Evolutionary conservation across 1,284 basidiomycete species (phyloP), one percentile per base, ranked within the genome.

Genomic region (Crucibulum cyathiforme): DNA sequence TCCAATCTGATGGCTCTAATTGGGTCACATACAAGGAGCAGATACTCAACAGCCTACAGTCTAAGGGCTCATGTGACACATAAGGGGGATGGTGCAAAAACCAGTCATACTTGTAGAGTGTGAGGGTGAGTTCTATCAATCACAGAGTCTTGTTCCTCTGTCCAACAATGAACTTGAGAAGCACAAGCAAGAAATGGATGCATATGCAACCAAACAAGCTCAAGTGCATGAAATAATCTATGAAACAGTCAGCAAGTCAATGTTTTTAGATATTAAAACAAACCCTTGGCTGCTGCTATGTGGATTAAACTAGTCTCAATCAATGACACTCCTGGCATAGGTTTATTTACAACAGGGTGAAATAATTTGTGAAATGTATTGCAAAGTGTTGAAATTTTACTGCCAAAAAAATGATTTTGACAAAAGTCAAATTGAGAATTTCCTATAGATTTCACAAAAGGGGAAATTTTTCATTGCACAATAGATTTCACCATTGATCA

Each of bases 21-120:
- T 78, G 76, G 75, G 62, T 68, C 10, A 71, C 61, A 3, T 78
- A 74, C 64, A 72, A 73, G 55, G 69, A 67, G 31, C n/a, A 46
- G 63, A 13, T 69, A 8, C 34, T 59, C 39, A 74, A 65, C 35
- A 56, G 60, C 12, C 43, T 77, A 6, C 60, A 50, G 6, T 58
- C 66, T 9, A 69, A 69, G 52, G 72, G 7, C 58, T 72, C 24
- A 58, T 51, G 35, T 56, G 63, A 37, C 72, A 78, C 57, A 48
- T 74, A 39, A n/a, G 36, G 10, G 70, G 72, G 37, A 73, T 65
- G 10, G 66, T 64, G 39, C 60, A 58, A 46, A 63, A 61, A 52
- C 72, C 71, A 15, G 46, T 58, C 12, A 43, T 58, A 38, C 58
- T 65, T 12, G 36, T 55, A 4, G 52, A 58, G 19, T 31, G 45